Base-by-base conservation (phyloP, 2,329 filamentous ascomycete species). In the Cladosporium sp. region DNA sequence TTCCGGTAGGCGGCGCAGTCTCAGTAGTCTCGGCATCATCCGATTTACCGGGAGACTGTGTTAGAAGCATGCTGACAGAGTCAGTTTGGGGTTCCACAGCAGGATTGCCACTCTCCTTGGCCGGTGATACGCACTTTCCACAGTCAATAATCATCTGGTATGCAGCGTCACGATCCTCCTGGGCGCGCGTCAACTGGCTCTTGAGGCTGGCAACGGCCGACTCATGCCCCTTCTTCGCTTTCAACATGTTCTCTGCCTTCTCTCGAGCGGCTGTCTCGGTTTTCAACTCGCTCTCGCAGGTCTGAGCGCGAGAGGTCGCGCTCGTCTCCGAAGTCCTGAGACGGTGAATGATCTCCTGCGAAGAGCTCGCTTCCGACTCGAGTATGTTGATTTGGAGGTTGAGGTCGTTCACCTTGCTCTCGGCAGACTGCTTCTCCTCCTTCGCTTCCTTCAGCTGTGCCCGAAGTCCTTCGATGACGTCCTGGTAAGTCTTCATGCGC, bases 401-500 rank as follows among this genome's bases (percentile, higher is more conserved):
- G 38, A 66, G 52, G 30, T 70, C 70, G 19, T 71, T 64, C 2
- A 76, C 59, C 20, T 76, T 69, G 4, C 61, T 61, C 53, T 76
- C 69, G 13, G 77, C 62, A 7, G 49, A 33, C 6, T 68, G 62
- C 38, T 77, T 71, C 18, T 72, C 72, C 7, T 68, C 65, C 54
- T 82, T 77, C 1, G 76, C 74, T n/a, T 74, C 69, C 60, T 76
- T 74, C 12, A 81, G 61, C 58, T 83, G 76, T 15, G 69, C 68
- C 30, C 75, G 74, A 18, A 83, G 66, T 27, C 67, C 77, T n/a
- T 72, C 72, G 30, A 83, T 73, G 16, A 83, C 62, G n/a, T 71
- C 69, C 49, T 80, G 76, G 43, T 82, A 64, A 1, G 79, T 78
- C 20, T 74, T 71, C 20, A 64, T 65, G 15, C 74, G 73, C 66